Percentiles rank a stretch among this genome's conserved stretches.
Evolutionary conservation across 2,329 filamentous ascomycete genomes (phyloP).

Genomic region (Fusarium pseudonygamai): DNA sequence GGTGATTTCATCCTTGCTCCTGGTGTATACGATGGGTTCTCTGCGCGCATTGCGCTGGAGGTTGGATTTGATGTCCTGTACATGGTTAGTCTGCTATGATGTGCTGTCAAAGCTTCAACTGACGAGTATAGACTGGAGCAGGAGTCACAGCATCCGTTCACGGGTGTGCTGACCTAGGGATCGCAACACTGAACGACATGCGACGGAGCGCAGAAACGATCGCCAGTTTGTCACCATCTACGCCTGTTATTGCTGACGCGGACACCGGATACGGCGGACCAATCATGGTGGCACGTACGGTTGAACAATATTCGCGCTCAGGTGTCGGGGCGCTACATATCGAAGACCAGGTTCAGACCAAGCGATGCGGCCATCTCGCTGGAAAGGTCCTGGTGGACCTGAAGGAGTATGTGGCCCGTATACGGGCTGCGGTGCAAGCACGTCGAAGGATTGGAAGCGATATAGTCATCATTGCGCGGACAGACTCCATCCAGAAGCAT

Average conservation of each 20-base stretch:
- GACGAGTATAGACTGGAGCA: not conserved
- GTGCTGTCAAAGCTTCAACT: not conserved
- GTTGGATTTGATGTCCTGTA: constrained; percentile 3
- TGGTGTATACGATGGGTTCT: not conserved
- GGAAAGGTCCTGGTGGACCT: not conserved
- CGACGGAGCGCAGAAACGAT: not conserved
- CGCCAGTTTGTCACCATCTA: not conserved
- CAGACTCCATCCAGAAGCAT: constrained; percentile 1
- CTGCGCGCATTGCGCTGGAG: not conserved
- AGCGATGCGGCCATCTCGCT: not conserved
- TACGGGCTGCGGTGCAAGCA: constrained; percentile 1
- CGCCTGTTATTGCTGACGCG: not conserved
- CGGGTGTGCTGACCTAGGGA: not conserved
- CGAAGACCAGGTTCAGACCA: not conserved
- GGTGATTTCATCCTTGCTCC: not conserved
- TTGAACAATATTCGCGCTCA: constrained; percentile 2
- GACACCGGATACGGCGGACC: constrained; percentile 1
- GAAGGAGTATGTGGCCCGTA: not conserved
- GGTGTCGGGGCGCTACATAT: constrained; percentile 1
- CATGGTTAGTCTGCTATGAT: not conserved
- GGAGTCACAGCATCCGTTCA: not conserved
- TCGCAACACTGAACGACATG: constrained; percentile 4
- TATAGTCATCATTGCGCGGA: not conserved
- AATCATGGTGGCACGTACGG: constrained; percentile 1
- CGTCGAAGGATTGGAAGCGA: not conserved